Evolutionary conservation across 2,329 filamentous ascomycete genomes (phyloP).

Genomic region (Fusarium sublunatum): DNA sequence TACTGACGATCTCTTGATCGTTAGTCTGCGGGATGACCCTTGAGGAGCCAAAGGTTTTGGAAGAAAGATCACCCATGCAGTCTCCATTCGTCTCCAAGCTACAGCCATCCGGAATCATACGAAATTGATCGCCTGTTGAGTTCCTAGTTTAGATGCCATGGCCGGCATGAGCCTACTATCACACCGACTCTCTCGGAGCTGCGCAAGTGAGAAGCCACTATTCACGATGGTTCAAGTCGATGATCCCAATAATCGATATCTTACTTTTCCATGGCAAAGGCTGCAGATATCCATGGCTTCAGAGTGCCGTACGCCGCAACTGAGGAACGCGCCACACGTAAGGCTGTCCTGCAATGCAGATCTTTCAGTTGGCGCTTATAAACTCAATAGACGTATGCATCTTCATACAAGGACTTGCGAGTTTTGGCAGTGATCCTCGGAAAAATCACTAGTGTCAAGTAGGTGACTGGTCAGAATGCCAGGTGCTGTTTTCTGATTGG

Average conservation of each 20-base stretch:
- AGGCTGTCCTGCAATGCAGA: background rate
- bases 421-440: background rate
- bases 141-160: too few species aligned
- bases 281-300: too few species aligned
- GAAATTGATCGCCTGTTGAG: too few species aligned
- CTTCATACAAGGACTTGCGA: background rate
- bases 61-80: too few species aligned
- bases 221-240: background rate
- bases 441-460: background rate
- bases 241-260: background rate
- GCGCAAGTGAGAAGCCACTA: background rate
- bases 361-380: background rate
- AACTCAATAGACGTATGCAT: background rate
- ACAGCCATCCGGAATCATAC: too few species aligned
- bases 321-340: background rate
- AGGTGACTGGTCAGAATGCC: background rate
- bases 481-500: background rate
- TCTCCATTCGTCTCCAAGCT: too few species aligned
- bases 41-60: too few species aligned
- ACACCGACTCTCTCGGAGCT: background rate
- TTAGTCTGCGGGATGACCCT: too few species aligned
- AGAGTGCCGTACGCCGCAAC: background rate
- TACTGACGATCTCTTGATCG: too few species aligned
- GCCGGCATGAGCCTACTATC: too few species aligned
- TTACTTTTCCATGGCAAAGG: background rate